phyloP scores from a whole-genome alignment of 306 rosid genomes.

The Quercus dentata region DNA sequence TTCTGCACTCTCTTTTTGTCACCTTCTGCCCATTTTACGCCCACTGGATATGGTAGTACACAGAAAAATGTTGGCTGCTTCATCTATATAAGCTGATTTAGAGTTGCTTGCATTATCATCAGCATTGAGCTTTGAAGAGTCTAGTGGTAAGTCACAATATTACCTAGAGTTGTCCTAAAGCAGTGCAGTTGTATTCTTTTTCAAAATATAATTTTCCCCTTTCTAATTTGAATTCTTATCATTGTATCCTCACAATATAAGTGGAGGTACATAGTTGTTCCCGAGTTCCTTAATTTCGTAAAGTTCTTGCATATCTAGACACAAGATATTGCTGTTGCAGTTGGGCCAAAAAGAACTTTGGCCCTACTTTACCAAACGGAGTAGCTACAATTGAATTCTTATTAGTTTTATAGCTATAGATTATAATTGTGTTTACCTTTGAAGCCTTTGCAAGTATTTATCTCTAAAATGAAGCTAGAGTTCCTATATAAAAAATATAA shows the following conservation, averaged over 20 bases:
- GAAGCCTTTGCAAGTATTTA: not conserved
- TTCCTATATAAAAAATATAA: too few relatives aligned
- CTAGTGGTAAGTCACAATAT: slow-evolving; percentile 1
- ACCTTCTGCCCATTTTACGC: not conserved
- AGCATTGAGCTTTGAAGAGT: not conserved
- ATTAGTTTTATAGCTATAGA: not conserved
- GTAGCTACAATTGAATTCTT: not conserved
- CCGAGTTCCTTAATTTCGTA: not conserved
- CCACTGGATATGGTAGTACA: slow-evolving; percentile 4
- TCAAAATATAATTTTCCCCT: not conserved
- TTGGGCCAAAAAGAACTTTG: not conserved
- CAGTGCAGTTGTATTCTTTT: not conserved
- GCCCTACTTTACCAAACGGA: not conserved
- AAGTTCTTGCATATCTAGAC: not conserved
- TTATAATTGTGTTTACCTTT: not conserved
- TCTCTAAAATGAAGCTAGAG: not conserved
- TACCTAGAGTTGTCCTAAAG: not conserved
- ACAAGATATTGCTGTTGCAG: too few relatives aligned
- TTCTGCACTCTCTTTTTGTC: not conserved
- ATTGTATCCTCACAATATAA: not conserved
- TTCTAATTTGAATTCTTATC: not conserved
- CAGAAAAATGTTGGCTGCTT: not conserved
- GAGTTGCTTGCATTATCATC: not conserved
- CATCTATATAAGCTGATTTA: slow-evolving; percentile 20
- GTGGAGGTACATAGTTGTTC: not conserved